These are phyloP conservation scores for Aspergillus sergii DNA, from an alignment of 2,329 filamentous ascomycete genomes.

Conservation along the genomic window DNA sequence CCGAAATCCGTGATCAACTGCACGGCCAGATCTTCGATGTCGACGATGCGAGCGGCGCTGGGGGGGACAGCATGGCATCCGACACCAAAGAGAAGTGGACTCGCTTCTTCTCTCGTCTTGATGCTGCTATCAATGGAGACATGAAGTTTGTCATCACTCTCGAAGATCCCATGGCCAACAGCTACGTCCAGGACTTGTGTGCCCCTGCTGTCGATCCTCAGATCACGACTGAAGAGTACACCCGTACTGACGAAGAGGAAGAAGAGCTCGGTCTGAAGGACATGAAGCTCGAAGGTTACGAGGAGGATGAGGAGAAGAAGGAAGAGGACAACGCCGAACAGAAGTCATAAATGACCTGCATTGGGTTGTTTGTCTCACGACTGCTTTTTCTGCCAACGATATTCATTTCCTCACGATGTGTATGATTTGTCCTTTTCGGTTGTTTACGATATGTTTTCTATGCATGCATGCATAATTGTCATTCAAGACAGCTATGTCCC, in stretches of 20 bases:
- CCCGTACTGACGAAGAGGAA: constrained; percentile 86
- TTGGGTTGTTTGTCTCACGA: constrained; percentile 14
- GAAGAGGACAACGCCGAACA: constrained; percentile 26
- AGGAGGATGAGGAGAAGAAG: constrained; percentile 51
- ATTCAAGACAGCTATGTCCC: constrained; percentile 8
- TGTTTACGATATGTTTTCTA: constrained; percentile 10
- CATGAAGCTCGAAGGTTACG: constrained; percentile 91
- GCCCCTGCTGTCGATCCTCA: constrained; percentile 81
- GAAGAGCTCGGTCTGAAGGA: constrained; percentile 88
- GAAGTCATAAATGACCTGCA: constrained; percentile 26
- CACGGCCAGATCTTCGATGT: constrained; percentile 83
- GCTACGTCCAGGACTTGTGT: constrained; percentile 86
- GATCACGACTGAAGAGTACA: constrained; percentile 79
- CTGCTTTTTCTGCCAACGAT: constrained; percentile 20
- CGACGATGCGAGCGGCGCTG: constrained; percentile 56
- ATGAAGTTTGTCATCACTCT: constrained; percentile 81
- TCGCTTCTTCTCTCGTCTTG: constrained; percentile 75
- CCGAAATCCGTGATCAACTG: constrained; percentile 88
- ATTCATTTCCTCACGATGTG: constrained; percentile 24
- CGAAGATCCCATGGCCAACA: constrained; percentile 85
- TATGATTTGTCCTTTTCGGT: constrained; percentile 21
- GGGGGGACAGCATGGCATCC: constrained; percentile 76
- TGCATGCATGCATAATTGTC: constrained; percentile 9
- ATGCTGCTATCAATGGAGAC: constrained; percentile 77
- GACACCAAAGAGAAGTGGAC: constrained; percentile 74